Base-by-base conservation (phyloP, 108 stramenopile species). In the Cyclostephanos tholiformis region DNA sequence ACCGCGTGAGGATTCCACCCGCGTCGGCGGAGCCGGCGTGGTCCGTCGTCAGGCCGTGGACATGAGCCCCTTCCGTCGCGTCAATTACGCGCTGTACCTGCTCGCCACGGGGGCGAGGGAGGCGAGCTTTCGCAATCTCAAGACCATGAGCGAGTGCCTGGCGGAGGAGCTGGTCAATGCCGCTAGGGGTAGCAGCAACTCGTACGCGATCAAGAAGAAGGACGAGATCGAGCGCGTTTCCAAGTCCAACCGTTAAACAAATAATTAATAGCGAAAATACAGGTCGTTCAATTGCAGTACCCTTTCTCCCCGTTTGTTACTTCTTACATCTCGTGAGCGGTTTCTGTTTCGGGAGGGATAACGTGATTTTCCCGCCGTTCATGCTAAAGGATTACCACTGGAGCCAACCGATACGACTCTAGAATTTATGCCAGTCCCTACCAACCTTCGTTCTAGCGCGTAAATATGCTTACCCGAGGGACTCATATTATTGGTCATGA, bases 151-250 rank as follows among this genome's bases (percentile, higher is more conserved):
- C 48, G 98, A 99, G 91, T 99, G 98, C 80, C 86, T 99, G 76
- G 99, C 98, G 32, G 99, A 99, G 72, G 99, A 99, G 86, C 87
- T 99, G 77, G 98, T 99, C 90, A 99, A 99, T 82, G 98, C 98
- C 39, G 98, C 99, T 25, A 89, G 98, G 76, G 98, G 99, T 65
- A 97, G 97, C 58, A 97, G 96, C 81, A 99, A 99, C 98, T 94
- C 91, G 36, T 99, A 98, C 78, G 99, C 99, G 74, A 99, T 99
- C 93, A 99, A 99, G 98, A 99, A 99, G 91, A 99, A 99, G 97
- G 99, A 99, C 84, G 99, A 99, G 85, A 98, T 99, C 77, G 98
- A 99, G 93, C 98, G 98, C 89, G 99, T 99, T 69, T 95, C 98
- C 91, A 99, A 99, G 97, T 96, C 95, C 63, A 99, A 99, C 86